Evolutionary conservation across 2,329 filamentous ascomycete genomes (phyloP).

Genomic region (Claviceps spartinae): DNA sequence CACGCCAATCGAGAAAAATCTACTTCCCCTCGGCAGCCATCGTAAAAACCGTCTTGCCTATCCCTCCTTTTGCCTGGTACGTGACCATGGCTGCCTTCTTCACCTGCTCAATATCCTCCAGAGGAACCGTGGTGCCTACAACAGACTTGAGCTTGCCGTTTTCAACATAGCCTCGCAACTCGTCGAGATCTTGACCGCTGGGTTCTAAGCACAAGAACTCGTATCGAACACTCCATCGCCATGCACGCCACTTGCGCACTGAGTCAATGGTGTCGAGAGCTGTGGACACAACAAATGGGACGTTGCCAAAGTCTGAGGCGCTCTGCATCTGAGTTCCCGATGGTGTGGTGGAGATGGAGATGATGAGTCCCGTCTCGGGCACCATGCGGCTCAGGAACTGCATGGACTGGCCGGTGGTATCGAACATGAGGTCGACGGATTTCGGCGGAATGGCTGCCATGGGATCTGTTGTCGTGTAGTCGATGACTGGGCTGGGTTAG

Average conservation of each 20-base stretch:
- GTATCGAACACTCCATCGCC: constrained; percentile 23
- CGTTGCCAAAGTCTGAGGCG: constrained; percentile 12
- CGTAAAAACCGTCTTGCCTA: constrained; percentile 2
- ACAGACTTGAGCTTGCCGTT: constrained; percentile 10
- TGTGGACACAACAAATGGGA: constrained; percentile 13
- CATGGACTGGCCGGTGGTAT: constrained; percentile 24
- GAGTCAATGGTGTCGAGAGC: constrained; percentile 19
- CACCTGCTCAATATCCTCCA: constrained; percentile 23
- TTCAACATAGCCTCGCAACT: constrained; percentile 7
- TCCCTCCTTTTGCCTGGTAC: constrained; percentile 14
- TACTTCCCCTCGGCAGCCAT: constrained; percentile 3
- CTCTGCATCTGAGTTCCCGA: constrained; percentile 22
- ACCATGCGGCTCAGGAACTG: constrained; percentile 23
- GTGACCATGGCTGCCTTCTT: constrained; percentile 22
- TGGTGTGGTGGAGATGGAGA: constrained; percentile 23
- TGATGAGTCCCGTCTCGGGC: constrained; percentile 18
- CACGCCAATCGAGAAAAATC: constrained; percentile 9
- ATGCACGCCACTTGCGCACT: constrained; percentile 16
- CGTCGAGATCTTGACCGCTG: constrained; percentile 15
- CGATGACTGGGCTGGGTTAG: constrained; percentile 9
- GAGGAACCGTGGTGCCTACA: constrained; percentile 10
- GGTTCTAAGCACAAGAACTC: constrained; percentile 22
- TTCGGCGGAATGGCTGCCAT: constrained; percentile 15
- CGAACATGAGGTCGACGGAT: constrained; percentile 29
- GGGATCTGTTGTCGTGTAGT: constrained; percentile 12